phyloP scores from a whole-genome alignment of 2,329 filamentous ascomycete species.

The Talaromyces albobiverticillius region DNA sequence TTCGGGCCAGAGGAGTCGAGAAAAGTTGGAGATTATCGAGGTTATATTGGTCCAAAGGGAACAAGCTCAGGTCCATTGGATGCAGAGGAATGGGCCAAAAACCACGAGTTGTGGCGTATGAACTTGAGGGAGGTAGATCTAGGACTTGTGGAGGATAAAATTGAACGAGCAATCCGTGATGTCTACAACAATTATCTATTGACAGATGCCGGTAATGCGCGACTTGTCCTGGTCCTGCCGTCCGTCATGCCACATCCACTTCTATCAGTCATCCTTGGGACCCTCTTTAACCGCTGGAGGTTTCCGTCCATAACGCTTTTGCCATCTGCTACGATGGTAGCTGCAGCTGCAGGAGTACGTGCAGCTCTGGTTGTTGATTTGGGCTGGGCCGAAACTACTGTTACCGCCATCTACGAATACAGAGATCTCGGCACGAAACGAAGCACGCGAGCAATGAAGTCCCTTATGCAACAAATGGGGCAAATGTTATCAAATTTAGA shows the following conservation, averaged over 20 bases:
- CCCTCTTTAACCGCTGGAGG: conserved; percentile 77
- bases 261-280: conserved; percentile 70
- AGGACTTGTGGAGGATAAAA: conserved; percentile 77
- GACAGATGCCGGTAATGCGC: conserved; percentile 63
- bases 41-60: conserved; percentile 53
- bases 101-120: conserved; percentile 71
- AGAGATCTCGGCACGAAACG: conserved; percentile 71
- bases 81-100: conserved; percentile 40
- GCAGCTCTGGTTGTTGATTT: conserved; percentile 86
- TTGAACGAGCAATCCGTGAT: conserved; percentile 78
- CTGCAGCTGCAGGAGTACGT: conserved; percentile 76
- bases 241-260: conserved; percentile 74
- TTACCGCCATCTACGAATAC: conserved; percentile 88
- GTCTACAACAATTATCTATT: conserved; percentile 73
- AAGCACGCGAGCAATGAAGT: conserved; percentile 71
- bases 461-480: conserved; percentile 67
- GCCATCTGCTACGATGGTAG: conserved; percentile 69
- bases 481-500: conserved; percentile 28
- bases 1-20: conserved; percentile 75
- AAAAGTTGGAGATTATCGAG: conserved; percentile 76
- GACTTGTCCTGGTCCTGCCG: conserved; percentile 72
- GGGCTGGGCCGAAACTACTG: conserved; percentile 85
- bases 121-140: conserved; percentile 73
- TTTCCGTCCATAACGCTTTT: conserved; percentile 77
- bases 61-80: conserved; percentile 19